phyloP scores from a whole-genome alignment of 2,329 filamentous ascomycete species.

The Coniochaeta sp. region DNA sequence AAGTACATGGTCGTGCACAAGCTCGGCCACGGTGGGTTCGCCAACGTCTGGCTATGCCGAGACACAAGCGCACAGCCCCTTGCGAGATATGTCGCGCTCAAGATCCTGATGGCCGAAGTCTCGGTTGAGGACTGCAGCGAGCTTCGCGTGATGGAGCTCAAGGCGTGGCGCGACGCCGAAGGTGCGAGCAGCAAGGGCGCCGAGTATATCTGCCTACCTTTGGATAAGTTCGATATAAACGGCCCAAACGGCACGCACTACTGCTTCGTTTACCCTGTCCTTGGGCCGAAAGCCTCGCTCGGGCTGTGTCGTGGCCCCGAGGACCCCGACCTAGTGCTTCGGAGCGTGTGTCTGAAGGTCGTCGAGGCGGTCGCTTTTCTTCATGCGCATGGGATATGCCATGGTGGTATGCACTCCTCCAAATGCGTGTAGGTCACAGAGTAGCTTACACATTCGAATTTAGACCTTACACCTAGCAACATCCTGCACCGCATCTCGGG shows the following conservation, averaged over 20 bases:
- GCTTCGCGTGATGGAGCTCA: conserved; percentile 4
- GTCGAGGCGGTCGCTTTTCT: conserved; percentile 5
- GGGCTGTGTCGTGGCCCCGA: not conserved
- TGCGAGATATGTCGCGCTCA: conserved; percentile 5
- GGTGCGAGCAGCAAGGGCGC: not conserved
- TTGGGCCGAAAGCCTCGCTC: conserved; percentile 7
- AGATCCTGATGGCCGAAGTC: conserved; percentile 4
- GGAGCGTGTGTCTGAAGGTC: conserved; percentile 5
- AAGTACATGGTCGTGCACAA: conserved; percentile 15
- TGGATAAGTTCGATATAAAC: not conserved
- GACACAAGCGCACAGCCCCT: conserved; percentile 3
- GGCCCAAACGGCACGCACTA: not conserved
- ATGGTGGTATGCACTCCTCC: conserved; percentile 4
- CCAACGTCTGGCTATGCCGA: conserved; percentile 17
- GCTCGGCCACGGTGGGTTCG: conserved; percentile 14
- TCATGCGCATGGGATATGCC: conserved; percentile 7
- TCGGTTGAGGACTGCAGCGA: not conserved
- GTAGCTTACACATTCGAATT: not conserved
- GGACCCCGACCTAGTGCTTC: not conserved
- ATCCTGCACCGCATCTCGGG: conserved; percentile 5
- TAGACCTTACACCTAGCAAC: conserved; percentile 8
- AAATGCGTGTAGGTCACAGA: not conserved
- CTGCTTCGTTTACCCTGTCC: not conserved
- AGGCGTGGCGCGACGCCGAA: not conserved
- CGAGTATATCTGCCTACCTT: conserved; percentile 6